Evolutionary conservation across 2,329 filamentous ascomycete genomes (phyloP).

Genomic region (Orbilia ellipsospora): DNA sequence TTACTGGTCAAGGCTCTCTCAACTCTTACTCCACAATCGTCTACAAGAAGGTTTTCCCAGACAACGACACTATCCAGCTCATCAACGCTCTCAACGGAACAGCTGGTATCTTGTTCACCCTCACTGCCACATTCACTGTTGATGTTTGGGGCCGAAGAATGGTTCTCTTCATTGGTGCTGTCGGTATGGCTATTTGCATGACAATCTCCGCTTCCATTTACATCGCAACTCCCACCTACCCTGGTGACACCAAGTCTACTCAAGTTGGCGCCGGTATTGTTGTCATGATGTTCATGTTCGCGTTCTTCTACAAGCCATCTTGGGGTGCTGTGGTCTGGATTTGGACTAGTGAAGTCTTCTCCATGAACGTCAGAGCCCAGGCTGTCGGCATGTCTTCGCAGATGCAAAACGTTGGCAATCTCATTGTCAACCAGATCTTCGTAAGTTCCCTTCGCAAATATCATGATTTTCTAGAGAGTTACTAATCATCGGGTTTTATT

Average conservation of each 20-base stretch:
- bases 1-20: constrained; percentile 77
- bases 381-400: constrained; percentile 53
- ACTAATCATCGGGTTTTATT: constrained; percentile 5
- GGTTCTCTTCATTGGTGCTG: constrained; percentile 74
- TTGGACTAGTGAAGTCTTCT: constrained; percentile 61
- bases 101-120: constrained; percentile 77
- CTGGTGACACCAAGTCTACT: constrained; percentile 68
- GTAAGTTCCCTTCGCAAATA: constrained; percentile 13
- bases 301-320: constrained; percentile 75
- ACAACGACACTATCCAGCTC: constrained; percentile 71
- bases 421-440: constrained; percentile 53
- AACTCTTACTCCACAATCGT: constrained; percentile 80
- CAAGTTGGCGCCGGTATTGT: constrained; percentile 75
- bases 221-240: constrained; percentile 69
- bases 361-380: constrained; percentile 54
- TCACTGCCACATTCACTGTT: constrained; percentile 78
- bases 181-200: constrained; percentile 78
- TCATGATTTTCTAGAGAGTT: background rate
- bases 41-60: constrained; percentile 76
- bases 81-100: constrained; percentile 81
- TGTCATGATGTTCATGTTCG: constrained; percentile 74
- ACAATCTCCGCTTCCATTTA: constrained; percentile 72
- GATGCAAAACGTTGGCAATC: constrained; percentile 53
- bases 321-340: constrained; percentile 72
- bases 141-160: constrained; percentile 77